Conservation (phyloP, 2,329 filamentous ascomycete species). For the Fusarium succisae region DNA sequence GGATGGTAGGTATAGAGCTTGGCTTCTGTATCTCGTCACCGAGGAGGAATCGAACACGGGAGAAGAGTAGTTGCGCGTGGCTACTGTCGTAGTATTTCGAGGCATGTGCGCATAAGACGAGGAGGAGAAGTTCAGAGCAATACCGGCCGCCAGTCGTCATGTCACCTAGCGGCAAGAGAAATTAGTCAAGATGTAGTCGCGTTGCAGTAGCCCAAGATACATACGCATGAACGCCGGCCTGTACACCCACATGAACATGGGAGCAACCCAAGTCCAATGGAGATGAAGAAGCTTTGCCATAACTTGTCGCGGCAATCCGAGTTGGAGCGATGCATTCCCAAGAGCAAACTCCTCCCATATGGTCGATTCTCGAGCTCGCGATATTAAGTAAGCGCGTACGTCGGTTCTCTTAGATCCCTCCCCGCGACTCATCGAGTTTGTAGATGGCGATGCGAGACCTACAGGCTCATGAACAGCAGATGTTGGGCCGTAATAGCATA, state of each 20-base stretch:
- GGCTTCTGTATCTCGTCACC: slow-evolving; percentile 7
- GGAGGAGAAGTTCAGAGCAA: slow-evolving; percentile 2
- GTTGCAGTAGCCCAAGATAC: too few species aligned
- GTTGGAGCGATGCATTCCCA: neutral
- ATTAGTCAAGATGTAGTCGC: neutral
- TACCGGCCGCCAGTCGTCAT: slow-evolving; percentile 1
- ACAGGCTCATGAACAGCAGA: slow-evolving; percentile 1
- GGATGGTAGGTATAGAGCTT: neutral
- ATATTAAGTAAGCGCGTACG: neutral
- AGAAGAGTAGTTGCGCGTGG: neutral
- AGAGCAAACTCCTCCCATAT: slow-evolving; percentile 3
- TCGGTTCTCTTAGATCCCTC: neutral
- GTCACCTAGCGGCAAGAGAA: neutral
- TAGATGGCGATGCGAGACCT: neutral
- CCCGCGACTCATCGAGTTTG: neutral
- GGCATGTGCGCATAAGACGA: neutral
- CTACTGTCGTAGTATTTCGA: slow-evolving; percentile 1
- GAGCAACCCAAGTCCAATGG: slow-evolving; percentile 4
- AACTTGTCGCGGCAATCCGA: neutral
- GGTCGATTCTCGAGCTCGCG: neutral
- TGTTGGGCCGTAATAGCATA: slow-evolving; percentile 1
- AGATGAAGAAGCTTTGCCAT: neutral
- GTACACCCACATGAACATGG: slow-evolving; percentile 8
- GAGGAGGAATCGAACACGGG: neutral
- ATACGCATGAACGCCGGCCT: slow-evolving; percentile 1